Evolutionary conservation across 352 stramenopile genomes (phyloP), one percentile per base, ranked within the genome.

Genomic region (Globisporangium cystogenes): DNA sequence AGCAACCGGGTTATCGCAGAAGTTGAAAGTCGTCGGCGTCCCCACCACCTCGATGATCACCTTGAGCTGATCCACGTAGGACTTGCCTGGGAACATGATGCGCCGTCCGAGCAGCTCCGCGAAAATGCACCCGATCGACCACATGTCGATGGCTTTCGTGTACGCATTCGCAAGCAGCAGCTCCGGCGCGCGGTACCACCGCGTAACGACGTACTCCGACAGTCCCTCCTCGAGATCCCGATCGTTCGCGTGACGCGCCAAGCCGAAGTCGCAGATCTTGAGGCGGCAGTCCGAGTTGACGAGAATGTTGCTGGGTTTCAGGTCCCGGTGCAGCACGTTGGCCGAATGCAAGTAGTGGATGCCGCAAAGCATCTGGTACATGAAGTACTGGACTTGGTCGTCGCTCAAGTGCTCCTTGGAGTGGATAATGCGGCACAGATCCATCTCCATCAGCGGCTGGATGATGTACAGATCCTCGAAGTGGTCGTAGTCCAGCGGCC

Each of bases 71-170:
- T 95, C 82, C 23, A 95, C 82, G 56, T 93, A 95, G 11, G 80
- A 92, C 44, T 81, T 87, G 14, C 85, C 85, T 4, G 85, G 82
- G 42, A 95, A 95, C 40, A 95, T 70, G 50, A 93, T 78, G 2
- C 73, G 65, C 3, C 97, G 76, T 3, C 86, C 82, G 15, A 99
- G 79, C 18, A 99, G 77, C 71, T 99, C 98, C 3, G 89, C 98
- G 60, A 99, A 98, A 55, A 99, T 99, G 67, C 98, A 99, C 14
- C 97, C 98, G 35, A 99, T 96, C 53, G 84, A 94, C 95, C 95
- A 99, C 62, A 98, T 89, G 65, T 99, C 96, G 56, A 95, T 81
- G 20, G 82, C 82, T 53, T 88, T 92, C 21, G 74, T 86, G 65
- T 95, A 95, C 45, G 74, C 57, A 42, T 93, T 93, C 0, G 85